A percentile compares a stretch with the other conserved stretches of the same genome.
Conservation (phyloP, 208 protist species). For the Tritrichomonas foetus region DNA sequence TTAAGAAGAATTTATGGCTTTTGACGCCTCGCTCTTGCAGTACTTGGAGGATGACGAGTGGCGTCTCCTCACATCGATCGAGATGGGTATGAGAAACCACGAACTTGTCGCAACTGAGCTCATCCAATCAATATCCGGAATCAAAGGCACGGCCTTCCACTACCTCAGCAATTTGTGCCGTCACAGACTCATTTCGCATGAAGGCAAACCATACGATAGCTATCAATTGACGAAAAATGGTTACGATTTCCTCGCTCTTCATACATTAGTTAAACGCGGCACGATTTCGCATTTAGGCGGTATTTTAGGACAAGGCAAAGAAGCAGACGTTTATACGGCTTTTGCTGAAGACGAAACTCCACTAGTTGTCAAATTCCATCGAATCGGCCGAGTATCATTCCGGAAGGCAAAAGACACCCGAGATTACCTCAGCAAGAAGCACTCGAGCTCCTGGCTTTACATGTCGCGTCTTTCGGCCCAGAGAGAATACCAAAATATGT, state of each 20-base stretch:
- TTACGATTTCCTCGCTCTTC: slow-evolving; percentile 96
- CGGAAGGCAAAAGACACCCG: slow-evolving; percentile 85
- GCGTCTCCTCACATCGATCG: slow-evolving; percentile 65
- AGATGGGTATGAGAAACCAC: slow-evolving; percentile 98
- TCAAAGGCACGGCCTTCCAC: slow-evolving; percentile 53
- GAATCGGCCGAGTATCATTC: slow-evolving; percentile 94
- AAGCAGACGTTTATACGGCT: slow-evolving; percentile 89
- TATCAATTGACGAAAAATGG: slow-evolving; percentile 93
- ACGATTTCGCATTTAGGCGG: slow-evolving; percentile 75
- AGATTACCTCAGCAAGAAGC: slow-evolving; percentile 82
- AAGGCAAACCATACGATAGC: slow-evolving; percentile 71
- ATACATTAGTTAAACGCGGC: slow-evolving; percentile 80
- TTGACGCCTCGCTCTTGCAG: background rate
- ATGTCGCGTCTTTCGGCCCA: slow-evolving; percentile 88
- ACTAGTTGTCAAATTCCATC: slow-evolving; percentile 60
- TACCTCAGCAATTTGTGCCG: background rate
- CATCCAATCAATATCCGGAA: slow-evolving; percentile 80
- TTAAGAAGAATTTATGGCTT: background rate
- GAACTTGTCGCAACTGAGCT: slow-evolving; percentile 83
- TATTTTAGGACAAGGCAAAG: slow-evolving; percentile 97
- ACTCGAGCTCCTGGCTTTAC: slow-evolving; percentile 90
- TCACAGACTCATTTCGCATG: background rate
- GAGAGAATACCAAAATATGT: slow-evolving; percentile 97
- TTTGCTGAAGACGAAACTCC: slow-evolving; percentile 65
- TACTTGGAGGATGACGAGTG: slow-evolving; percentile 49